Evolutionary conservation across 495 filamentous ascomycete genomes (phyloP), one percentile per base, ranked within the genome.

Genomic region (Penicillium bovifimosum): DNA sequence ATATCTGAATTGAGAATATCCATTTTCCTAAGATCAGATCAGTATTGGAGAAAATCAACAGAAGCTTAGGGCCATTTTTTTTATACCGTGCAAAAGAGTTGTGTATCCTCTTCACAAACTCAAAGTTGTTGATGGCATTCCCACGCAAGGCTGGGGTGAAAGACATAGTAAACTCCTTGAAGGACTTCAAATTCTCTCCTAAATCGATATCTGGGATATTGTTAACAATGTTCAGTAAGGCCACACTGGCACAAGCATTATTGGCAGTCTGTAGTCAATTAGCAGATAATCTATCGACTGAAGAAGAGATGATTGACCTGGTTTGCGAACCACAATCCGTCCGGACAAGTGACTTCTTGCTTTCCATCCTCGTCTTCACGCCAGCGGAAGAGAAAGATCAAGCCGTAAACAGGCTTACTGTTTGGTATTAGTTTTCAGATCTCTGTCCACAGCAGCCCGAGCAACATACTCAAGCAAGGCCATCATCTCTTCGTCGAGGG

Each of bases 261-360:
- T 79, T 75, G 3, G 82, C 82, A 0, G 88, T 89, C 87, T 91
- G 52, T 6, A 40, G 49, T 58, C 16, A 40, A 17, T 14, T 16
- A 60, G 42, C 17, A 24, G 18, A 31, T 28, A 7, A 50, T 42
- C n/a, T 27, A 28, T 14, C n/a, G 16, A 4, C n/a, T n/a, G 6
- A 24, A 34, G 9, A 20, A 9, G 24, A 10, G 10, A 40, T 9
- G 6, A 20, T 72, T 40, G 58, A 88, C 87, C 72, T 97, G 93
- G 59, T 96, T 96, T 11, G 90, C 90, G 69, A 96, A 96, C 93
- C 93, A 98, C 27, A 96, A 67, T 6, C 84, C 74, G 14, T 83
- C 72, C 0, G 87, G 85, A 53, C 85, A 87, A 35, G 61, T 76
- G 9, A 73, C 64, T 57, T 81, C 78, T 54, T 83, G 74, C 47